Conservation (phyloP, 2,329 filamentous ascomycete species). For the Epichloe scottii region DNA sequence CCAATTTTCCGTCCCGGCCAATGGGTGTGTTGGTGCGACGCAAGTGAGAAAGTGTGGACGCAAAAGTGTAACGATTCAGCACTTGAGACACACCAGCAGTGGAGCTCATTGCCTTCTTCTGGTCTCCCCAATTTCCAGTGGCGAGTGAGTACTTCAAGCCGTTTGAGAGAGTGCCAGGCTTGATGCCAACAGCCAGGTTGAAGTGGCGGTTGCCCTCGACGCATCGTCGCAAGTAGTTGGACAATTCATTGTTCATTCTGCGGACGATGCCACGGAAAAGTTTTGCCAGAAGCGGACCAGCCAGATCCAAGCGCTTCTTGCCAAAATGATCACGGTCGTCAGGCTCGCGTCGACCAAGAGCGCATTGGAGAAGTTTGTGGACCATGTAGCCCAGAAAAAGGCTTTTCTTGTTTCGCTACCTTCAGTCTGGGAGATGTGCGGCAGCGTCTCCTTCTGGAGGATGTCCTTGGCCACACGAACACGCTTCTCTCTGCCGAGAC, state of each 20-base stretch:
- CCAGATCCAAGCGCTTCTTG: conserved; percentile 94
- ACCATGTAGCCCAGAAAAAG: conserved; percentile 99
- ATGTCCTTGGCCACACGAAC: conserved; percentile 87
- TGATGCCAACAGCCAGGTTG: conserved; percentile 81
- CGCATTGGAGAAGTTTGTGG: conserved; percentile 85
- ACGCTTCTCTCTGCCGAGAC: conserved; percentile 72
- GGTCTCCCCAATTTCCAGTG: conserved; percentile 98
- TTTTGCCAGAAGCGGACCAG: conserved; percentile 88
- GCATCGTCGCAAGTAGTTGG: conserved; percentile 81
- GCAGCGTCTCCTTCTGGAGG: conserved; percentile 90
- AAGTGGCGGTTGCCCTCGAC: conserved; percentile 85
- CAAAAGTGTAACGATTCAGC: conserved; percentile 93
- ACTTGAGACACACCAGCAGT: conserved; percentile 98
- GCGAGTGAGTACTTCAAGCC: conserved; percentile 94
- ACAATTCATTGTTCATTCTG: conserved; percentile 81
- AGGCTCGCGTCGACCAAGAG: conserved; percentile 81
- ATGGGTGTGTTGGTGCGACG: conserved; percentile 96
- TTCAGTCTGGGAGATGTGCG: conserved; percentile 90
- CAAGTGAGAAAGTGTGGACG: conserved; percentile 92
- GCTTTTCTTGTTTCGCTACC: conserved; percentile 93
- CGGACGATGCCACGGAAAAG: conserved; percentile 87
- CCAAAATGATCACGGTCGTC: conserved; percentile 98
- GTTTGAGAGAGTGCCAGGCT: conserved; percentile 81
- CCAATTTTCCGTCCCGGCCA: conserved; percentile 93
- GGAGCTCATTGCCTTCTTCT: conserved; percentile 92